Conservation (phyloP, 805 yeast species). For the Zygotorulaspora chibaensis region DNA sequence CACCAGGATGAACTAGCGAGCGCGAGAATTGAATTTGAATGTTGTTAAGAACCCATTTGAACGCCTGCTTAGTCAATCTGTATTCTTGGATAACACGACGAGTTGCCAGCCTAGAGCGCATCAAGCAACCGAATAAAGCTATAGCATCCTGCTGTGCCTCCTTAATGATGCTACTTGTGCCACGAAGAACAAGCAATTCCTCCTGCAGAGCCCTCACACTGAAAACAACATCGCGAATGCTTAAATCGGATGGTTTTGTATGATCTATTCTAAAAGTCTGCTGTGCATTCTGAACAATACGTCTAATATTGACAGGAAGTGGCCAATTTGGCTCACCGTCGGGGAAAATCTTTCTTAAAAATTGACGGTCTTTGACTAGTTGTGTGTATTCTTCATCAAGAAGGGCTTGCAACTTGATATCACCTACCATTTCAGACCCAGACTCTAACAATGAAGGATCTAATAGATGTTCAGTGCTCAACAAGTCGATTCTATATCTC, state of each 20-base stretch:
- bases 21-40: slow-evolving; percentile 89
- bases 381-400: slow-evolving; percentile 84
- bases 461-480: slow-evolving; percentile 60
- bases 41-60: slow-evolving; percentile 95
- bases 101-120: slow-evolving; percentile 87
- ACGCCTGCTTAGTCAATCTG: slow-evolving; percentile 76
- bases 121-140: slow-evolving; percentile 79
- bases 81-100: slow-evolving; percentile 91
- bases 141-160: slow-evolving; percentile 96
- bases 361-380: slow-evolving; percentile 67
- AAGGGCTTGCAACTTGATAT: slow-evolving; percentile 70
- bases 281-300: slow-evolving; percentile 95
- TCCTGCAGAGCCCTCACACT: slow-evolving; percentile 67
- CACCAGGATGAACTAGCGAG: slow-evolving; percentile 93
- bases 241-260: slow-evolving; percentile 83
- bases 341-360: slow-evolving; percentile 78
- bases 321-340: slow-evolving; percentile 98
- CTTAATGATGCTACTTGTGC: slow-evolving; percentile 61
- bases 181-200: slow-evolving; percentile 74
- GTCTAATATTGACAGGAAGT: slow-evolving; percentile 92
- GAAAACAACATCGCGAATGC: slow-evolving; percentile 71
- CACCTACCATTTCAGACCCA: slow-evolving; percentile 88
- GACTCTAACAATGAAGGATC: slow-evolving; percentile 77
- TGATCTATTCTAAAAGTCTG: slow-evolving; percentile 94
- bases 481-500: slow-evolving; percentile 81